A percentile compares a stretch with the other conserved stretches of the same genome.
Conservation (phyloP, 257 asterid genomes). For the Primulina eburnea region DNA sequence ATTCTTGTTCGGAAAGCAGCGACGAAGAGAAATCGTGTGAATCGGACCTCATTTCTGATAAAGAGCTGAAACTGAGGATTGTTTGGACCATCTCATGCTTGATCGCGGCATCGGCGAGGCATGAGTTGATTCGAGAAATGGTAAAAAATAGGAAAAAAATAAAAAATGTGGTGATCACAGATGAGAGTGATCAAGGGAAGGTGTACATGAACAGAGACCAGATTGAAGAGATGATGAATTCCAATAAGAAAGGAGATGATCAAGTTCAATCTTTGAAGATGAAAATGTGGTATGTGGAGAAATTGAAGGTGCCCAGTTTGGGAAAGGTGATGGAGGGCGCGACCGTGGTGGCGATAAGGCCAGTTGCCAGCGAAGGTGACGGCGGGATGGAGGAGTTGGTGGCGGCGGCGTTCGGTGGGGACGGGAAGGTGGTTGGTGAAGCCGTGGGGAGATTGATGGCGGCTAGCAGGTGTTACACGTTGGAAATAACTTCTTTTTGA, state of each 20-base stretch:
- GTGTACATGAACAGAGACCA: slow-evolving; percentile 48
- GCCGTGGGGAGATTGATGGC: slow-evolving; percentile 51
- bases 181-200: slow-evolving; percentile 56
- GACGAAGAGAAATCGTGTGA: neutral
- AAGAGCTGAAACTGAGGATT: slow-evolving; percentile 53
- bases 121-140: slow-evolving; percentile 39
- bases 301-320: slow-evolving; percentile 41
- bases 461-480: slow-evolving; percentile 50
- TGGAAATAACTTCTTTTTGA: slow-evolving; percentile 75
- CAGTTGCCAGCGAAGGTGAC: slow-evolving; percentile 30
- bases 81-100: slow-evolving; percentile 70
- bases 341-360: slow-evolving; percentile 58
- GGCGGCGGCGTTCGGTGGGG: slow-evolving; percentile 41
- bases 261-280: slow-evolving; percentile 41
- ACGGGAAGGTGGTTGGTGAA: slow-evolving; percentile 38
- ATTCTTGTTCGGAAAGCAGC: slow-evolving; percentile 27
- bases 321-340: slow-evolving; percentile 66
- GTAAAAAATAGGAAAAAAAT: slow-evolving; percentile 29
- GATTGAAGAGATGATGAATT: slow-evolving; percentile 35
- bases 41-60: slow-evolving; percentile 35
- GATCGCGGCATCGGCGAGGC: slow-evolving; percentile 68
- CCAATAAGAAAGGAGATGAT: neutral
- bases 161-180: slow-evolving; percentile 41
- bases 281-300: slow-evolving; percentile 73
- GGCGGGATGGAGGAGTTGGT: slow-evolving; percentile 31